These are phyloP conservation scores for Cercospora berteroae DNA, from an alignment of 2,329 filamentous ascomycete species.

Conservation along the genomic window DNA sequence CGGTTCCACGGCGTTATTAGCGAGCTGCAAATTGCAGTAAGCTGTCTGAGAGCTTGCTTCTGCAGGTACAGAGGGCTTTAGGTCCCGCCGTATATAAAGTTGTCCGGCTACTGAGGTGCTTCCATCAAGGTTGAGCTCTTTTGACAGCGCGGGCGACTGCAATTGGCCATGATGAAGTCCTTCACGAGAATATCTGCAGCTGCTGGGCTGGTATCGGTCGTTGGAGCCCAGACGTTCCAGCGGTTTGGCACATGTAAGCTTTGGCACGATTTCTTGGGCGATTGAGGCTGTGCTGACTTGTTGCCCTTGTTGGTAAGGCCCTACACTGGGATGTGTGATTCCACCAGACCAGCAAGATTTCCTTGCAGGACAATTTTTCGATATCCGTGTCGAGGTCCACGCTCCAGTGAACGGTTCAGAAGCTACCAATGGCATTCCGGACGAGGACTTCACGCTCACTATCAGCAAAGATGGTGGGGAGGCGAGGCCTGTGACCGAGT, in stretches of 20 bases:
- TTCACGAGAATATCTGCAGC: conserved; percentile 15
- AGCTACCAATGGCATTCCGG: conserved; percentile 64
- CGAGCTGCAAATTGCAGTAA: neutral
- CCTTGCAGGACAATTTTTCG: conserved; percentile 78
- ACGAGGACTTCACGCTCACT: conserved; percentile 72
- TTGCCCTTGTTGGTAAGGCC: conserved; percentile 56
- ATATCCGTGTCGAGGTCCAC: conserved; percentile 75
- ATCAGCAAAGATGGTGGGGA: conserved; percentile 63
- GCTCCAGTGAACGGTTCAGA: conserved; percentile 67
- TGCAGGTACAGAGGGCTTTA: conserved; percentile 14
- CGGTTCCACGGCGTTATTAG: conserved; percentile 4
- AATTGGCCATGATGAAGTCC: conserved; percentile 18
- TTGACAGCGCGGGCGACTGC: conserved; percentile 2
- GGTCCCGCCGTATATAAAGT: neutral
- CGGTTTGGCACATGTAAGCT: conserved; percentile 52
- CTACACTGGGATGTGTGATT: conserved; percentile 55
- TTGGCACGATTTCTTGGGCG: neutral
- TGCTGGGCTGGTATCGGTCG: conserved; percentile 14
- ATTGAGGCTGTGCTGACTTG: conserved; percentile 49
- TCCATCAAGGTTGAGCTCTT: conserved; percentile 23
- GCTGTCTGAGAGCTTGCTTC: conserved; percentile 6
- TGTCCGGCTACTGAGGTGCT: neutral
- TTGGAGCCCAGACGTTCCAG: conserved; percentile 53
- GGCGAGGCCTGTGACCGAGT: conserved; percentile 58
- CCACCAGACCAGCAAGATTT: conserved; percentile 70